Conservation (phyloP, 2,329 filamentous ascomycete species). For the Trichoderma atrobrunneum region DNA sequence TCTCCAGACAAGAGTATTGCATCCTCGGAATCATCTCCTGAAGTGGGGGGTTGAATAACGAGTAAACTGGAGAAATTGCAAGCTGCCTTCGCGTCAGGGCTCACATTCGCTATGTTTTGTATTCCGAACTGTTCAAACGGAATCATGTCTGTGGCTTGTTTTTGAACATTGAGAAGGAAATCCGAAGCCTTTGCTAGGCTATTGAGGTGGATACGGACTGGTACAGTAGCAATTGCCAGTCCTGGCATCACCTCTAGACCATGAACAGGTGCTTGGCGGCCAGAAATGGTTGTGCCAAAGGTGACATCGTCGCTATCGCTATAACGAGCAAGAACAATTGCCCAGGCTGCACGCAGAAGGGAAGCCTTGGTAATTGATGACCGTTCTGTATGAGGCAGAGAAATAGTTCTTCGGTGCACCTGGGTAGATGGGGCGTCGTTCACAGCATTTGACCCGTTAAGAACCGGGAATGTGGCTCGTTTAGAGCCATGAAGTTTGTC, state of each 20-base stretch:
- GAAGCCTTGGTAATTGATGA: conserved; percentile 19
- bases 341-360: conserved; percentile 25
- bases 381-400: not conserved
- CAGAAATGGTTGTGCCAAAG: conserved; percentile 25
- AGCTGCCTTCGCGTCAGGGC: not conserved
- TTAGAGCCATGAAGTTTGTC: conserved; percentile 16
- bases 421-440: not conserved
- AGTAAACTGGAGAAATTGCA: not conserved
- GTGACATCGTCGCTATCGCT: conserved; percentile 18
- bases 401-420: not conserved
- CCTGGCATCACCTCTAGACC: conserved; percentile 21
- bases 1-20: not conserved
- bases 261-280: conserved; percentile 20
- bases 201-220: conserved; percentile 18
- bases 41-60: not conserved
- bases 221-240: conserved; percentile 20
- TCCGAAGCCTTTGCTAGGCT: not conserved
- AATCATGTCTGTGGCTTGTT: conserved; percentile 21
- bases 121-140: conserved; percentile 25
- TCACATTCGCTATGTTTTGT: conserved; percentile 15
- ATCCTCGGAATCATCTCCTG: not conserved
- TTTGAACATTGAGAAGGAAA: conserved; percentile 18
- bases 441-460: not conserved
- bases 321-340: conserved; percentile 21
- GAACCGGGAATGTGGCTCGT: conserved; percentile 7